Base-by-base conservation (phyloP, 805 yeast species). In the Ogataea philodendri region DNA sequence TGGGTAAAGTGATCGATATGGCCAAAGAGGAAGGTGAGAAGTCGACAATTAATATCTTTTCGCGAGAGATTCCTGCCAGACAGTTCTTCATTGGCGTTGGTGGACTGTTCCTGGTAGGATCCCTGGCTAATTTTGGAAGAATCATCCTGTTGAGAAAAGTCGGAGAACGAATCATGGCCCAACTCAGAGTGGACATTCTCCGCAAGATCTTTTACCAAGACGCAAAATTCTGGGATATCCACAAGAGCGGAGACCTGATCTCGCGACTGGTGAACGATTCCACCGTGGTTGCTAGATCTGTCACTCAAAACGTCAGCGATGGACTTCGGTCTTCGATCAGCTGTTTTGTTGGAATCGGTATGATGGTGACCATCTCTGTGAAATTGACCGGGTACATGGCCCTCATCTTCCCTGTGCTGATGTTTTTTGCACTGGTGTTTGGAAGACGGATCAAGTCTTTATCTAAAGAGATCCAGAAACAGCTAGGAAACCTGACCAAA, bases 341-440 rank as follows among this genome's bases (percentile, higher is more conserved):
- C 50, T 96, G 96, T 1, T 67, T 74, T 30, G 95, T 86, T 25
- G 97, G 97, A 5, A 65, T 89, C 30, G 74, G 85, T 3, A 87
- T 89, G 96, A 90, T 90, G 97, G 67, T 85, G 44, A 77, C 77
- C 48, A 93, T 89, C 7, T 81, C 93, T 23, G 74, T 85, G 67
- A 79, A 88, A 52, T 67, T 90, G 41, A 86, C 96, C 0, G 77
- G 82, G 6, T 80, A 84, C 39, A 85, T 90, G 84, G 67, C 84
- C 45, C 50, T 86, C 21, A 65, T 89, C 36, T 80, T 86, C 37
- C 97, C 97, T 2, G 94, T 95, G 2, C 68, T 89, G 28, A 78
- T 86, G 27, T 62, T 78, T 7, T 81, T 87, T 70, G 86, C 95
- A 0, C 63, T 83, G 51, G 71, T 84, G 22, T 90, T 89, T 57